phyloP scores from a whole-genome alignment of 2,329 filamentous ascomycete species.

The Sclerotinia borealis region DNA sequence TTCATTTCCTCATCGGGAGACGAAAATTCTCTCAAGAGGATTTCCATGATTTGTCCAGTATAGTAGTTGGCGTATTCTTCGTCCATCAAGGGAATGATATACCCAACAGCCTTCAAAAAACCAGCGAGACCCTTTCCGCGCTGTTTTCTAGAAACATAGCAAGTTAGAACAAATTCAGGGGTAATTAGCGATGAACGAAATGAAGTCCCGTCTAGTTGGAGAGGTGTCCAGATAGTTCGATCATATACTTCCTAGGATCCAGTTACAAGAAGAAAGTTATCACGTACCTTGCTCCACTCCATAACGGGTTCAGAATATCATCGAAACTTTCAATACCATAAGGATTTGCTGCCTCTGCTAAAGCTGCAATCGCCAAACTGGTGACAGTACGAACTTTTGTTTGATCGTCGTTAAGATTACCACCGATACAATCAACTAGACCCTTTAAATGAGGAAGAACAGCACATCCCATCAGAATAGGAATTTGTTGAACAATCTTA shows the following conservation, averaged over 20 bases:
- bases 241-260: too few relatives aligned
- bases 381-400: slow-evolving; percentile 97
- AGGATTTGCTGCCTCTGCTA: slow-evolving; percentile 93
- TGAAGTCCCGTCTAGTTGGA: too few relatives aligned
- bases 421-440: slow-evolving; percentile 90
- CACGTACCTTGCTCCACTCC: slow-evolving; percentile 64
- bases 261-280: not conserved
- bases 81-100: slow-evolving; percentile 98
- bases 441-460: slow-evolving; percentile 93
- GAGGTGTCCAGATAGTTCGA: too few relatives aligned
- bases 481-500: slow-evolving; percentile 98
- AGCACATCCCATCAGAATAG: slow-evolving; percentile 96
- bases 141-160: slow-evolving; percentile 64
- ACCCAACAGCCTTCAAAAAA: slow-evolving; percentile 95
- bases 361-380: slow-evolving; percentile 84
- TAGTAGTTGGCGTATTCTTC: slow-evolving; percentile 99
- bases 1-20: slow-evolving; percentile 99
- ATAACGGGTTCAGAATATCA: slow-evolving; percentile 92
- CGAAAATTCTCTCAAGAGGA: slow-evolving; percentile 88
- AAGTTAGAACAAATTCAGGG: not conserved
- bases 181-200: too few relatives aligned
- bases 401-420: slow-evolving; percentile 95
- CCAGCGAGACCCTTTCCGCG: slow-evolving; percentile 92
- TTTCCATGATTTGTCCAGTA: slow-evolving; percentile 98
- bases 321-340: slow-evolving; percentile 99